Percentiles rank a stretch among this genome's conserved stretches.
phyloP scores from a whole-genome alignment of 148 eudicot species.

The Linanthus parryae region DNA sequence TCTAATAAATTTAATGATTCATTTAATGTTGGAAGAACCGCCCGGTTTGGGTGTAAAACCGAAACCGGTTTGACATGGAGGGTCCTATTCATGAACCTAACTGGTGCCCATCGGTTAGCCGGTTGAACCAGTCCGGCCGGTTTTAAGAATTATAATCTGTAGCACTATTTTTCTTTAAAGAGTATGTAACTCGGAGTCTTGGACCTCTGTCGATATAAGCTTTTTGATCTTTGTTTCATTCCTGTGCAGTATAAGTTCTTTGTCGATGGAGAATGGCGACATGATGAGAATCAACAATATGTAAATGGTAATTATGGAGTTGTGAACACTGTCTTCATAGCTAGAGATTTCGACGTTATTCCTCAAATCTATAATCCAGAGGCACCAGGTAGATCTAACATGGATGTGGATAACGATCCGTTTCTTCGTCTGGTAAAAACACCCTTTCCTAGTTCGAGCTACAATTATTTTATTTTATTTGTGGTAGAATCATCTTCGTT shows the following conservation, averaged over 20 bases:
- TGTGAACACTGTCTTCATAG: conserved; percentile 53
- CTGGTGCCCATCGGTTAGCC: too few species aligned
- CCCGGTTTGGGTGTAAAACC: too few species aligned
- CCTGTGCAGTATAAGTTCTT: conserved; percentile 66
- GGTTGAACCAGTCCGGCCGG: too few species aligned
- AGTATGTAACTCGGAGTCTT: too few species aligned
- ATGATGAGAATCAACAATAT: conserved; percentile 62
- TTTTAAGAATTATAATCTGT: too few species aligned
- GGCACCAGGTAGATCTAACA: conserved; percentile 48
- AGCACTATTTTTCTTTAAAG: too few species aligned
- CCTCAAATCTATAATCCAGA: conserved; percentile 36
- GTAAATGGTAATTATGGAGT: conserved; percentile 59
- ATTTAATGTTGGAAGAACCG: too few species aligned
- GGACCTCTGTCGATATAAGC: too few species aligned
- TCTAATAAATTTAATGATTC: too few species aligned
- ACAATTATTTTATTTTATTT: background rate
- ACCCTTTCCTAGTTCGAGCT: background rate
- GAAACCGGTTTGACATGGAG: too few species aligned
- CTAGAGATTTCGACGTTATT: conserved; percentile 38
- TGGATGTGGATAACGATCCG: conserved; percentile 75
- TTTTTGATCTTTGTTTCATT: conserved; percentile 8
- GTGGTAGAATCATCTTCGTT: background rate
- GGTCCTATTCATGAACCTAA: too few species aligned
- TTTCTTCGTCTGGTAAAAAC: conserved; percentile 35
- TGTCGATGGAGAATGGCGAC: conserved; percentile 83